These are phyloP conservation scores for Spergularia marina DNA, from an alignment of 148 eudicot species.

Conservation along the genomic window DNA sequence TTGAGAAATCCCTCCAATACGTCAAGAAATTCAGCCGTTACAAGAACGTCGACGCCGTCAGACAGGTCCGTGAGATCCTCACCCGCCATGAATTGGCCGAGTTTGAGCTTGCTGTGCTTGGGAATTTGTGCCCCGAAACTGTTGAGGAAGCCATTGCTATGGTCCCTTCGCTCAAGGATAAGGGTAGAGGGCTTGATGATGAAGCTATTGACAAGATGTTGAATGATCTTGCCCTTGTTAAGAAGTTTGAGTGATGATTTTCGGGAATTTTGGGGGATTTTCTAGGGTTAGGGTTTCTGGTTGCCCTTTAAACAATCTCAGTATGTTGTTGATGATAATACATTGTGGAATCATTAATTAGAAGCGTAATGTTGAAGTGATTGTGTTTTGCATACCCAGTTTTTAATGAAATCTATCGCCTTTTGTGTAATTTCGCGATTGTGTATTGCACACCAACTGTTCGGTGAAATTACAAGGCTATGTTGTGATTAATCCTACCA, in stretches of 20 bases:
- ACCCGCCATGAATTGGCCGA: conserved; percentile 84
- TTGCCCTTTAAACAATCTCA: neutral
- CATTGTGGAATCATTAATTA: neutral
- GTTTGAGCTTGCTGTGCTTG: conserved; percentile 90
- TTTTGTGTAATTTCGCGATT: neutral
- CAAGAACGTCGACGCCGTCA: conserved; percentile 83
- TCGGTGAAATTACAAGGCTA: conserved; percentile 23
- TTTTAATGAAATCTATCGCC: conserved; percentile 22
- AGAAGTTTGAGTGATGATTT: conserved; percentile 67
- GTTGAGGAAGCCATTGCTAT: conserved; percentile 91
- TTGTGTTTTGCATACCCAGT: neutral
- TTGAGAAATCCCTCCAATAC: conserved; percentile 88
- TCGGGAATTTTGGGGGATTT: conserved; percentile 1
- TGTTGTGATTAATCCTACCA: no score
- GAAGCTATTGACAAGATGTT: conserved; percentile 91
- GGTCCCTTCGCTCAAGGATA: conserved; percentile 87
- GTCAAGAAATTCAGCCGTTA: conserved; percentile 93
- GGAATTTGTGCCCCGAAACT: conserved; percentile 94
- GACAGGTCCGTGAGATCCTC: conserved; percentile 89
- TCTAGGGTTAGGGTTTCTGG: conserved; percentile 17
- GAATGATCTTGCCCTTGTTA: conserved; percentile 76
- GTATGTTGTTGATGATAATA: neutral
- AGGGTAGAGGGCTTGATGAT: conserved; percentile 73
- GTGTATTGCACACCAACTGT: neutral
- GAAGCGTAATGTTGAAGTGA: no score